These are phyloP conservation scores for Phytophthora podocarpi DNA, from an alignment of 352 stramenopile species.

Conservation along the genomic window DNA sequence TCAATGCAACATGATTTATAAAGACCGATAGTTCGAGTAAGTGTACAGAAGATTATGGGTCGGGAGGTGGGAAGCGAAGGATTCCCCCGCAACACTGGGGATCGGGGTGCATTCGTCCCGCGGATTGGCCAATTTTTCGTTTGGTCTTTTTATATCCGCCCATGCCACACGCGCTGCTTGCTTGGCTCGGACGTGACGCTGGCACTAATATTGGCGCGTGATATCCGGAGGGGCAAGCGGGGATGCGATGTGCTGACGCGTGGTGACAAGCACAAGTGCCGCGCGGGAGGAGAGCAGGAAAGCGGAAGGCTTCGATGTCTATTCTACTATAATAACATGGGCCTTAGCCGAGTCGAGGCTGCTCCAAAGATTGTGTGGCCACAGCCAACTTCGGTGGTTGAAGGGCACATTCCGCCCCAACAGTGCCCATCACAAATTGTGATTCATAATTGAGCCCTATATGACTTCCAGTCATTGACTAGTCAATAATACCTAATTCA, in stretches of 20 bases:
- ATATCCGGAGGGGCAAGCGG: conserved; percentile 18
- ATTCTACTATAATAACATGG: too few relatives aligned
- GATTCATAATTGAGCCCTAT: too few relatives aligned
- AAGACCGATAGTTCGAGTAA: not conserved
- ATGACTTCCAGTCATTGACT: too few relatives aligned
- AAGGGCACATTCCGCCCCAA: too few relatives aligned
- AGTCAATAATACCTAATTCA: too few relatives aligned
- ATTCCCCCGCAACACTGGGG: conserved; percentile 24
- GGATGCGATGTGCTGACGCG: conserved; percentile 26
- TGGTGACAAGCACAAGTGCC: conserved; percentile 9
- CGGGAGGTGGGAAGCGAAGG: not conserved
- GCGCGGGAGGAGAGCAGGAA: too few relatives aligned
- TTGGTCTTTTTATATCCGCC: conserved; percentile 22
- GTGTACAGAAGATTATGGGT: conserved; percentile 1
- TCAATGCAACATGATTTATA: not conserved
- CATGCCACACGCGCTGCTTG: not conserved
- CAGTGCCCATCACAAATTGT: too few relatives aligned
- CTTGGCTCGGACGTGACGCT: conserved; percentile 1
- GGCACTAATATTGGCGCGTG: conserved; percentile 8
- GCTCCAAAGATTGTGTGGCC: too few relatives aligned
- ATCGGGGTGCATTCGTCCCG: not conserved
- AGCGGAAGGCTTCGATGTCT: too few relatives aligned
- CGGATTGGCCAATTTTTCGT: conserved; percentile 18
- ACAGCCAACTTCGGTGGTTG: too few relatives aligned
- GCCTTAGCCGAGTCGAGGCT: too few relatives aligned